These are phyloP conservation scores for Cucumis cinereus DNA, from an alignment of 306 rosid species.

Conservation along the genomic window DNA sequence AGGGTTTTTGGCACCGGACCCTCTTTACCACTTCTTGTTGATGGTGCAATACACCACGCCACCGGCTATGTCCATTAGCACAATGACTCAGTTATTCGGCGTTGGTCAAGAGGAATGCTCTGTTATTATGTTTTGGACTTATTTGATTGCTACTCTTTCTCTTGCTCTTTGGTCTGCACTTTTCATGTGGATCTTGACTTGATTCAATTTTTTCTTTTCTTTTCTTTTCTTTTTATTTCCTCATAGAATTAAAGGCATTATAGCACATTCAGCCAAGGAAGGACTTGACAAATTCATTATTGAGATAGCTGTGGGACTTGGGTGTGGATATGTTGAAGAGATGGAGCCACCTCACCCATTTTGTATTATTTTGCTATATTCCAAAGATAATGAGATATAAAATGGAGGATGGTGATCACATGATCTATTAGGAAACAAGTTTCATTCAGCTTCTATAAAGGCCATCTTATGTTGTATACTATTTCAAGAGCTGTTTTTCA, in stretches of 20 bases:
- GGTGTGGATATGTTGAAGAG: not conserved
- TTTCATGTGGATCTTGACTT: slow-evolving; percentile 41
- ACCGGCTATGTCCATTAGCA: slow-evolving; percentile 86
- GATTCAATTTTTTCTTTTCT: not conserved
- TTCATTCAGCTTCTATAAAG: not conserved
- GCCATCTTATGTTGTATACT: not conserved
- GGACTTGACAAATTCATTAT: too few relatives aligned
- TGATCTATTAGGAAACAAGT: not conserved
- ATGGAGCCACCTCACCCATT: not conserved
- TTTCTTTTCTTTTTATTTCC: not conserved
- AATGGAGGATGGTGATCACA: not conserved
- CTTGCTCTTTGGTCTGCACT: slow-evolving; percentile 78
- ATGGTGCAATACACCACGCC: slow-evolving; percentile 79
- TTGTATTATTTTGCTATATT: not conserved
- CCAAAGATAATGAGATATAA: too few relatives aligned
- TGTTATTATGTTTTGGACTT: slow-evolving; percentile 69
- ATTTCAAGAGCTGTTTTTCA: not conserved
- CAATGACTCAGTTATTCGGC: slow-evolving; percentile 71
- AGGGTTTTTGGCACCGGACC: slow-evolving; percentile 51
- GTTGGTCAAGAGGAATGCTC: slow-evolving; percentile 91
- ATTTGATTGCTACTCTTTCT: slow-evolving; percentile 49
- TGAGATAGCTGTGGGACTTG: too few relatives aligned
- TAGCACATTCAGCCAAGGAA: too few relatives aligned
- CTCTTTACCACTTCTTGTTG: slow-evolving; percentile 54
- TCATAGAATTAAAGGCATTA: too few relatives aligned